Percentiles rank a stretch among this genome's conserved stretches.
Evolutionary conservation across 1,284 basidiomycete species (phyloP).

Genomic region (Cystobasidium slooffiae): DNA sequence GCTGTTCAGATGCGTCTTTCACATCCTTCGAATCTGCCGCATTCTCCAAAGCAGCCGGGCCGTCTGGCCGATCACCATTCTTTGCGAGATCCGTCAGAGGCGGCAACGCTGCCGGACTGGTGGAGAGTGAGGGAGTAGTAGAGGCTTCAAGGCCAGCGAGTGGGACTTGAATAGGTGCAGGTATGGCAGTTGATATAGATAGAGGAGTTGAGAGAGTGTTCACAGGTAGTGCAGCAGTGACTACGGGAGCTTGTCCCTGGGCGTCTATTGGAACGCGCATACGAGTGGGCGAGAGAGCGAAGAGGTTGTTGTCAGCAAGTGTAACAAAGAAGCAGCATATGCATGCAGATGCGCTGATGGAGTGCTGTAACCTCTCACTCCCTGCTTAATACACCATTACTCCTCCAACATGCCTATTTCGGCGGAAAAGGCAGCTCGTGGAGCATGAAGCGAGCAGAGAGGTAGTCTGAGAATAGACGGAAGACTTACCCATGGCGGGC

Average conservation of each 20-base stretch:
- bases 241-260: slow-evolving; percentile 20
- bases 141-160: neutral
- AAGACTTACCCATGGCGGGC: slow-evolving; percentile 9
- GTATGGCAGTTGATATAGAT: neutral
- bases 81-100: slow-evolving; percentile 12
- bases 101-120: neutral
- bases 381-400: neutral
- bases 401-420: neutral
- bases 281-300: neutral
- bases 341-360: neutral
- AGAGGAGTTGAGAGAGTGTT: neutral
- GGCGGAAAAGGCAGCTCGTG: slow-evolving; percentile 5
- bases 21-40: neutral
- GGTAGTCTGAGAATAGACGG: neutral
- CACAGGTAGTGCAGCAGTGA: neutral
- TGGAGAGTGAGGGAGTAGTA: neutral
- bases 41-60: slow-evolving; percentile 4
- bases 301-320: slow-evolving; percentile 4
- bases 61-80: slow-evolving; percentile 11
- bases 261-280: slow-evolving; percentile 19
- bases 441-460: neutral
- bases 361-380: neutral
- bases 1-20: slow-evolving; percentile 5
- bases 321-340: neutral
- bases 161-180: neutral